Base-by-base conservation (phyloP, 164 flowering plant species). In the Tetracentron sinense region DNA sequence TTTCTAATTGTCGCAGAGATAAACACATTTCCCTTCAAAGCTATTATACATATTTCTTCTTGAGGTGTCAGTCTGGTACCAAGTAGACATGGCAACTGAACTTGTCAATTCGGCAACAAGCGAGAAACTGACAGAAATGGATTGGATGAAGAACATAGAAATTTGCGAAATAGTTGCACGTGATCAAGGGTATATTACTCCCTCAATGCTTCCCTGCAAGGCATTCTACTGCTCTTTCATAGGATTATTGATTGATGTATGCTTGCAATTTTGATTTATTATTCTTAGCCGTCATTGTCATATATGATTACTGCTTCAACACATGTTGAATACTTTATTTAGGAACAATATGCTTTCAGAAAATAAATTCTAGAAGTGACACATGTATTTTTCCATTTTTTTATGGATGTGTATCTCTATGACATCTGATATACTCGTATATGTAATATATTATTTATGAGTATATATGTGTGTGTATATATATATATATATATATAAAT, bases 51-150 rank as follows among this genome's bases (percentile, higher is more conserved):
- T 50, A 2, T 49, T 61, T 30, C 28, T 31, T 33, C 31, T 42
- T 60, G 48, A 55, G 60, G 31, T 44, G 52, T 69, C 63, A 60
- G n/a, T 42, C 42, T 50, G n/a, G 21, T 42, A 60, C 28, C 22
- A n/a, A 60, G 49, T n/a, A 26, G 53, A 54, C 42, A 81, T 92
- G 98, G 96, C 89, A 1, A 65, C 85, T n/a, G 97, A 87, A 69
- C 93, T 92, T 68, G 97, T 92, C 19, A 75, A 69, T 76, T 76
- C 79, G 49, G 98, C 98, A 53, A 92, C 98, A 30, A 85, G 82
- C 63, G 96, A 88, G 65, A 87, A 90, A 71, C 84, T 90, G 29
- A 61, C 78, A 66, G 98, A 90, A 72, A 73, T 85, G 78, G 96
- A 90, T 73, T 92, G 98, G 98, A 69, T 74, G 8, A 90, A 83